A percentile compares a stretch with the other conserved stretches of the same genome.
phyloP scores from a whole-genome alignment of 306 rosid genomes.

The Malus fusca region DNA sequence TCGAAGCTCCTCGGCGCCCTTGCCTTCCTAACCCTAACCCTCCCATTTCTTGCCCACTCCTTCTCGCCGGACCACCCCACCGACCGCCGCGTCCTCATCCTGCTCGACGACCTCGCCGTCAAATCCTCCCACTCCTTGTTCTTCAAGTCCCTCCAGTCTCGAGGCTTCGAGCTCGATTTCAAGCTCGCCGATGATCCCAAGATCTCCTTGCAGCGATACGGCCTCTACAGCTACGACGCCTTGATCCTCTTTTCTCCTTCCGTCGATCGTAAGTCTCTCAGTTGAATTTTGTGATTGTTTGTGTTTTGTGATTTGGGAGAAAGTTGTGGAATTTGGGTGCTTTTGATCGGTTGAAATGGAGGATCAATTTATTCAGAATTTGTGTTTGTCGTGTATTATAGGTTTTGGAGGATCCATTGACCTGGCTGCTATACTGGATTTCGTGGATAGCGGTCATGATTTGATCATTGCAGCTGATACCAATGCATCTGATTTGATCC shows the following conservation, averaged over 20 bases:
- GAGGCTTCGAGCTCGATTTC: slow-evolving; percentile 87
- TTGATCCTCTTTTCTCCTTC: slow-evolving; percentile 77
- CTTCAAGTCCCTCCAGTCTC: slow-evolving; percentile 79
- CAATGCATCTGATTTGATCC: slow-evolving; percentile 77
- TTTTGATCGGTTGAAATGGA: neutral
- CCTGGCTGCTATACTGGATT: slow-evolving; percentile 68
- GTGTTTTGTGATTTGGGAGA: neutral
- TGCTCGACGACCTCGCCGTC: slow-evolving; percentile 81
- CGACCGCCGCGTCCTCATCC: slow-evolving; percentile 69
- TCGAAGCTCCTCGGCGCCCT: slow-evolving; percentile 49
- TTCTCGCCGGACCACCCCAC: slow-evolving; percentile 71
- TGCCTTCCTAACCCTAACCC: slow-evolving; percentile 30
- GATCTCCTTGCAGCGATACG: slow-evolving; percentile 69
- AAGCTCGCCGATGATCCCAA: slow-evolving; percentile 91
- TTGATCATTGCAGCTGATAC: slow-evolving; percentile 69
- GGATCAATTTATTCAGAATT: neutral
- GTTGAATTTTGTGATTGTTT: neutral
- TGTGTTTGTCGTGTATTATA: slow-evolving; percentile 14
- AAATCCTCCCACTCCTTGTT: slow-evolving; percentile 80
- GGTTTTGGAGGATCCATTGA: slow-evolving; percentile 95
- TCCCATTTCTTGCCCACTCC: slow-evolving; percentile 49
- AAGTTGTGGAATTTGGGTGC: neutral
- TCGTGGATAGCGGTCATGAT: slow-evolving; percentile 95
- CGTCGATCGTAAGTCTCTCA: slow-evolving; percentile 53
- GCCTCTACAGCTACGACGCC: slow-evolving; percentile 79